Evolutionary conservation across 441 rosid genomes (phyloP).

Genomic region (Theobroma grandiflorum): DNA sequence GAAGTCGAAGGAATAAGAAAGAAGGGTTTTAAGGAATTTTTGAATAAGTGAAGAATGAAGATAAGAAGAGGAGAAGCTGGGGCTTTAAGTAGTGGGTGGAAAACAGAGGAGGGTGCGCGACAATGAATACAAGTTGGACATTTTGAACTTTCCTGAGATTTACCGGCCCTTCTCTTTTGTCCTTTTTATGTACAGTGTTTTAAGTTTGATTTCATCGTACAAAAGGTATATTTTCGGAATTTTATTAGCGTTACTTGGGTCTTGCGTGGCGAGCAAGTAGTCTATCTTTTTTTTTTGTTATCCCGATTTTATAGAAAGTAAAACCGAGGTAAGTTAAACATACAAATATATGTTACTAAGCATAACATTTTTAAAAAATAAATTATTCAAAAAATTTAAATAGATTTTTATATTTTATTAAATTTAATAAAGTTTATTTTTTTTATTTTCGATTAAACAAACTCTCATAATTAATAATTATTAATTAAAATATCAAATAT

Average conservation of each 20-base stretch:
- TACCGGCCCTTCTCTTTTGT: neutral
- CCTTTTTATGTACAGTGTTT: neutral
- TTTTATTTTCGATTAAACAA: no score
- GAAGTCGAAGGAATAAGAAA: neutral
- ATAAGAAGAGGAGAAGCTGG: neutral
- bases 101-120: conserved; percentile 11
- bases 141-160: conserved; percentile 30
- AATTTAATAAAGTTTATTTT: neutral
- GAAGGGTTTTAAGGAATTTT: neutral
- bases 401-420: no score
- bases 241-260: neutral
- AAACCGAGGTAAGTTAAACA: neutral
- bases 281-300: no score
- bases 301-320: neutral
- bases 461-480: no score
- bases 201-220: neutral
- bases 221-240: neutral
- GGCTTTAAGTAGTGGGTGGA: conserved; percentile 13
- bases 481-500: no score
- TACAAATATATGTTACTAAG: no score
- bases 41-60: neutral
- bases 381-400: no score
- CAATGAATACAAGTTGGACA: neutral
- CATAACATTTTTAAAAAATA: no score
- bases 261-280: no score